Percentiles rank a stretch among this genome's conserved stretches.
Conservation (phyloP, 352 stramenopile genomes). For the Phytopythium boreale region DNA sequence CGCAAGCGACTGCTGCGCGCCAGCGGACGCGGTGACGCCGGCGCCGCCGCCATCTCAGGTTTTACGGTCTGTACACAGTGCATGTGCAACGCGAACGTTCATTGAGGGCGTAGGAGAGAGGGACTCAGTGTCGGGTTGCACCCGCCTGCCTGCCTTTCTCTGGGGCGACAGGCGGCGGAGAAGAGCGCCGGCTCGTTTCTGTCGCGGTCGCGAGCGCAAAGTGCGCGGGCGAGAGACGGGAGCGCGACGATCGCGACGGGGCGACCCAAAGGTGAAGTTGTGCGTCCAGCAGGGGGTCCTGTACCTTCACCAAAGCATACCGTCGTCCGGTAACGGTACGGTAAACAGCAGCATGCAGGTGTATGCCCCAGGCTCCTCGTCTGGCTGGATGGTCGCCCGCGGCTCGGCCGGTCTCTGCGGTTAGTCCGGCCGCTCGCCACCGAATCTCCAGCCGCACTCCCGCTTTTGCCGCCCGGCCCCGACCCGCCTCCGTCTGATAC, state of each 20-base stretch:
- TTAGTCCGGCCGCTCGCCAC: background rate
- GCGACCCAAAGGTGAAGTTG: slow-evolving; percentile 6
- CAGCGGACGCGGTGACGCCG: too few relatives aligned
- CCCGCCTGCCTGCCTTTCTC: background rate
- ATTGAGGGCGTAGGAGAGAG: too few relatives aligned
- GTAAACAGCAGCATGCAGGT: too few relatives aligned
- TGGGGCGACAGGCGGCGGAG: background rate
- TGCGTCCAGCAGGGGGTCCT: background rate
- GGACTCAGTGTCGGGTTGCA: too few relatives aligned
- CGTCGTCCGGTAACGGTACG: too few relatives aligned
- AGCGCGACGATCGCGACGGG: background rate
- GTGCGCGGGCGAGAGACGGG: background rate
- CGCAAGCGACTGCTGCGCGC: too few relatives aligned
- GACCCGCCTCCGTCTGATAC: background rate
- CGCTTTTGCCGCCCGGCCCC: slow-evolving; percentile 3
- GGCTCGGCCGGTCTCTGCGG: too few relatives aligned
- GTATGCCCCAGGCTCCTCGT: background rate
- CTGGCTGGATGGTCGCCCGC: background rate
- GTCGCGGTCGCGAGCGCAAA: background rate
- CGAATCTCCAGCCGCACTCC: background rate
- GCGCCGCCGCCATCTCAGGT: too few relatives aligned
- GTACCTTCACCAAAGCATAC: too few relatives aligned
- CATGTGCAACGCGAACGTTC: too few relatives aligned
- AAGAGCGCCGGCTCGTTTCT: slow-evolving; percentile 1
- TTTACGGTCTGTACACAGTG: too few relatives aligned